Evolutionary conservation across 768 basidiomycete species (phyloP).

Genomic region (Tricholoma bakamatsutake): DNA sequence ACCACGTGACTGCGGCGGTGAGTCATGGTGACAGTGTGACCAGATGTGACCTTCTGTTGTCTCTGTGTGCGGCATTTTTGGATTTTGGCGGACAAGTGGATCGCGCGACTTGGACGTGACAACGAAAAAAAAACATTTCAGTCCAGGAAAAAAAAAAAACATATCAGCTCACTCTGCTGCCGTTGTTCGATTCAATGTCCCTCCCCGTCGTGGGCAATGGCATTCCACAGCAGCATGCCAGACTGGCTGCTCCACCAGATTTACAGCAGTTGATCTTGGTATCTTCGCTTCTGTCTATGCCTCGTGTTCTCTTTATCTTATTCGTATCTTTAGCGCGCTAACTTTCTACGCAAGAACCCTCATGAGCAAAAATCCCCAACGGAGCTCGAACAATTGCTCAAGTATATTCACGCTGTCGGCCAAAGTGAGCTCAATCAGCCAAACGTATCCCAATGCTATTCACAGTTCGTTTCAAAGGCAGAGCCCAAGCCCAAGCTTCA

Average conservation of each 20-base stretch:
- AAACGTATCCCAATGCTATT: not conserved
- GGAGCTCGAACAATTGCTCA: constrained; percentile 42
- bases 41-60: constrained; percentile 17
- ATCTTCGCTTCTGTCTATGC: constrained; percentile 15
- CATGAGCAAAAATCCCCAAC: constrained; percentile 39
- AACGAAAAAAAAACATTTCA: not conserved
- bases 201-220: constrained; percentile 36
- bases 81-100: constrained; percentile 10
- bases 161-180: not conserved
- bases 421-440: constrained; percentile 26
- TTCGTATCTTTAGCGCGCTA: constrained; percentile 33
- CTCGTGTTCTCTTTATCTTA: constrained; percentile 10
- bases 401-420: constrained; percentile 41
- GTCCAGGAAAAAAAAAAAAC: not conserved
- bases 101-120: constrained; percentile 16
- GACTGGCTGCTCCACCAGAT: constrained; percentile 28
- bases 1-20: constrained; percentile 24
- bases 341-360: constrained; percentile 46
- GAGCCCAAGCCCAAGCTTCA: constrained; percentile 25
- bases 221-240: constrained; percentile 24
- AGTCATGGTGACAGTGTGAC: constrained; percentile 21
- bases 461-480: constrained; percentile 10
- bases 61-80: constrained; percentile 21
- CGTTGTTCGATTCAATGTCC: constrained; percentile 23
- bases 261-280: constrained; percentile 40